Conservation (phyloP, 1,284 basidiomycete genomes). For the Leccinum proximum region DNA sequence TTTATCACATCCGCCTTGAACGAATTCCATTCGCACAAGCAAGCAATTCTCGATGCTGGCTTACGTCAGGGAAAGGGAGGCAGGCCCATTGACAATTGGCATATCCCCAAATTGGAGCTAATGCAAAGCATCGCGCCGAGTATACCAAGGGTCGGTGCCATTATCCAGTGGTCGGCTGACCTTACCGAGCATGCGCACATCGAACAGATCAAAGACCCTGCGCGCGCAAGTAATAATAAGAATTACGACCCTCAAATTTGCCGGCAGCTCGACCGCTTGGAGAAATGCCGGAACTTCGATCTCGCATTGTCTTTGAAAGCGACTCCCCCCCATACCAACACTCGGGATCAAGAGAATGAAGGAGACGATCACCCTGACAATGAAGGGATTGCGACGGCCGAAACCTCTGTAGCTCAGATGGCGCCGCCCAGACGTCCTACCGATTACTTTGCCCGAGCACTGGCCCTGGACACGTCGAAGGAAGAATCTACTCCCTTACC, state of each 20-base stretch:
- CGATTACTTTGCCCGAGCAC: neutral
- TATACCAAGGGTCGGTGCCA: neutral
- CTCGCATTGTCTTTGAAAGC: neutral
- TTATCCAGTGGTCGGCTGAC: neutral
- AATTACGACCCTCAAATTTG: neutral
- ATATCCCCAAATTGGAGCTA: neutral
- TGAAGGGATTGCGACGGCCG: neutral
- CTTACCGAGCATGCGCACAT: neutral
- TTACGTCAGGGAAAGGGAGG: neutral
- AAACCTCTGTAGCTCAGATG: neutral
- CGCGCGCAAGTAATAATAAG: neutral
- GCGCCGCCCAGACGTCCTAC: neutral
- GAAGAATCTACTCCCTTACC: neutral
- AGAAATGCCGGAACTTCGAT: neutral
- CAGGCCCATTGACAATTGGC: neutral
- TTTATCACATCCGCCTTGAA: neutral
- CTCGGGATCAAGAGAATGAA: neutral
- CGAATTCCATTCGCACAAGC: neutral
- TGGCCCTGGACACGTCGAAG: neutral
- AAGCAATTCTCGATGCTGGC: neutral
- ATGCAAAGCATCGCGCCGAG: neutral
- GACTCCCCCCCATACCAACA: neutral
- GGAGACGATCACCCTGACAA: neutral
- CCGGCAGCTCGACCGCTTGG: neutral
- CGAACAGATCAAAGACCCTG: neutral